phyloP scores from a whole-genome alignment of 2,329 filamentous ascomycete species.

The Alternaria panax region DNA sequence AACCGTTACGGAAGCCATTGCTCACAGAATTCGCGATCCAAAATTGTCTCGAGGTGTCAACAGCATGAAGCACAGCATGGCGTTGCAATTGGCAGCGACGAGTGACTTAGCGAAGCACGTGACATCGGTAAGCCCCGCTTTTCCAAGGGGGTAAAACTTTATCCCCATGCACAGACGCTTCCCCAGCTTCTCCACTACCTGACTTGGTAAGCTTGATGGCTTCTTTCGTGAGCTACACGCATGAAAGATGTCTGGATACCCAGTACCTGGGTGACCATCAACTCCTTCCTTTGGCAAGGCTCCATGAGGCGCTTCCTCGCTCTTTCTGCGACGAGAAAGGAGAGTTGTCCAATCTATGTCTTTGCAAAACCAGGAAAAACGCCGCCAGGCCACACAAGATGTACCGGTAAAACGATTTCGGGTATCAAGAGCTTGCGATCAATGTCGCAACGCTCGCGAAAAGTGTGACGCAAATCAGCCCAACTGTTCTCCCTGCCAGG shows the following conservation, averaged over 20 bases:
- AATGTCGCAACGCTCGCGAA: constrained; percentile 70
- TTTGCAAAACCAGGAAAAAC: constrained; percentile 29
- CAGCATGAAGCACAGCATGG: constrained; percentile 10
- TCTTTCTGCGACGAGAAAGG: background rate
- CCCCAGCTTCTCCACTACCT: constrained; percentile 16
- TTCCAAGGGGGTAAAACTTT: constrained; percentile 18
- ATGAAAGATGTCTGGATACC: constrained; percentile 1
- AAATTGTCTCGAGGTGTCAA: constrained; percentile 7
- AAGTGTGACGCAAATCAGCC: constrained; percentile 76
- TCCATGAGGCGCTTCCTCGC: background rate
- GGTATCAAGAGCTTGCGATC: constrained; percentile 73
- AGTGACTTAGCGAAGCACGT: constrained; percentile 16
- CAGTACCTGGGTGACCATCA: background rate
- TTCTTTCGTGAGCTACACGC: constrained; percentile 6
- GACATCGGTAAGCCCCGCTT: constrained; percentile 3
- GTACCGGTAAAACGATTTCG: constrained; percentile 61
- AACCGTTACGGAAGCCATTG: constrained; percentile 36
- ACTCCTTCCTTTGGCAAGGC: background rate
- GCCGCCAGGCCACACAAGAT: constrained; percentile 24
- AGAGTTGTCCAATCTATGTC: constrained; percentile 21
- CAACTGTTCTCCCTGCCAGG: constrained; percentile 69
- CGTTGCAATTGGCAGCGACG: constrained; percentile 6
- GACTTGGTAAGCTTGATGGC: constrained; percentile 7
- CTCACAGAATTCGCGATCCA: constrained; percentile 2
- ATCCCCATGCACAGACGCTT: constrained; percentile 10